Evolutionary conservation across 1,284 basidiomycete genomes (phyloP), one percentile per base, ranked within the genome.

Genomic region (Hortiboletus rubellus): DNA sequence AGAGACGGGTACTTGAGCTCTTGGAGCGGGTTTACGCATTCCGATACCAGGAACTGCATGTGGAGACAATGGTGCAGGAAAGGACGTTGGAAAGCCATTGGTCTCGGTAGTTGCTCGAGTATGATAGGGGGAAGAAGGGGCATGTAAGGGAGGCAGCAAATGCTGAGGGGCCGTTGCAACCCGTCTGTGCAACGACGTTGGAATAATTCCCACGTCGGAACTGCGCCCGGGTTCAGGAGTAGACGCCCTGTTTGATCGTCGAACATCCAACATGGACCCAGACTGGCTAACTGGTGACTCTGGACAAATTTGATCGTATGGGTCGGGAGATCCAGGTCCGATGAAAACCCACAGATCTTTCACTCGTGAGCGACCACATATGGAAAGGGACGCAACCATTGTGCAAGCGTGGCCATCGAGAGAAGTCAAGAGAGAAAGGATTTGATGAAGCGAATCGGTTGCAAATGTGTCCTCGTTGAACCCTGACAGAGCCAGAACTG

Each of bases 291-390:
- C 63, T 12, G 76, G 68, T 14, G 70, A 72, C 30, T 74, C 70
- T 49, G 73, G 73, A 66, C 70, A 74, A 46, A 60, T 64, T 50
- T 65, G 72, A 54, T 71, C 70, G 43, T 62, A 68, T 22, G 52
- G 46, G n/a, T 71, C 70, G 12, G 72, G 63, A 40, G 77, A 66
- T 17, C 76, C 72, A 41, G 81, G 80, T 42, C 86, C 86, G 2
- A 82, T 82, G 67, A 91, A 92, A 49, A 92, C 76, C 89, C 89
- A 92, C 2, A 92, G 70, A 66, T 92, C 89, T 69, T 89, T 90
- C 48, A 83, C 79, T 54, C 87, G 79, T 22, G 89, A 89, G 43
- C 83, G 87, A 62, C 77, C 82, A 14, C 82, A 82, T 52, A 91
- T 74, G 22, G 87, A 83, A 45, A 91, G 68, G 10, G 89, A 91